Conservation (phyloP, 2,329 filamentous ascomycete genomes). For the Ciborinia camelliae region DNA sequence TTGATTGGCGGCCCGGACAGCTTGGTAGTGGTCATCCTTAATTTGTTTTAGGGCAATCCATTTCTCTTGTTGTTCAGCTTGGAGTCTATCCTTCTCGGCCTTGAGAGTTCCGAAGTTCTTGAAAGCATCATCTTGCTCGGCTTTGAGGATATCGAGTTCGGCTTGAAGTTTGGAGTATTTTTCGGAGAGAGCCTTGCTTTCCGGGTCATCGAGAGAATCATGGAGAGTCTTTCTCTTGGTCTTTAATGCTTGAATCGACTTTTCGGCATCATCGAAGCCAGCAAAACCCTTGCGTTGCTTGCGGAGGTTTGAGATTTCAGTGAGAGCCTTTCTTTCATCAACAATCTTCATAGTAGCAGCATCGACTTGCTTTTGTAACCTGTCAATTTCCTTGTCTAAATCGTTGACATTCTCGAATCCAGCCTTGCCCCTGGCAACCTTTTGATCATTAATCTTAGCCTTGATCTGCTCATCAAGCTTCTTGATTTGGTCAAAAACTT, state of each 20-base stretch:
- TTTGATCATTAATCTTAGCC: conserved; percentile 80
- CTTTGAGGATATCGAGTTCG: conserved; percentile 87
- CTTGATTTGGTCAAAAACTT: conserved; percentile 87
- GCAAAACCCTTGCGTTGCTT: conserved; percentile 91
- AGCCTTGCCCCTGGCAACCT: conserved; percentile 75
- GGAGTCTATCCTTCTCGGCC: conserved; percentile 80
- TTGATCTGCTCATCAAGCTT: conserved; percentile 86
- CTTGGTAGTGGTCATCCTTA: conserved; percentile 83
- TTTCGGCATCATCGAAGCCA: conserved; percentile 78
- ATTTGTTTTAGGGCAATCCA: conserved; percentile 77
- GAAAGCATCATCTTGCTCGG: conserved; percentile 85
- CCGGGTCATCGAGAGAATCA: conserved; percentile 86
- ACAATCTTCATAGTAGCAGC: conserved; percentile 90
- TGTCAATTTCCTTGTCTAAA: conserved; percentile 76
- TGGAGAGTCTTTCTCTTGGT: conserved; percentile 84
- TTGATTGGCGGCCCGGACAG: conserved; percentile 76
- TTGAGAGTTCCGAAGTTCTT: conserved; percentile 81
- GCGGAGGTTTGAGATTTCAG: conserved; percentile 76
- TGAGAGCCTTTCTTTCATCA: conserved; percentile 91
- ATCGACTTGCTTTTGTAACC: conserved; percentile 81
- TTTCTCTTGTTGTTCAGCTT: conserved; percentile 83
- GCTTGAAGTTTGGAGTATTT: conserved; percentile 80
- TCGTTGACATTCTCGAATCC: conserved; percentile 86
- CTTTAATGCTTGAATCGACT: conserved; percentile 84
- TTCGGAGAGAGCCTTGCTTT: conserved; percentile 82